Evolutionary conservation across 768 basidiomycete species (phyloP).

Genomic region (Pleurotus citrinopileatus): DNA sequence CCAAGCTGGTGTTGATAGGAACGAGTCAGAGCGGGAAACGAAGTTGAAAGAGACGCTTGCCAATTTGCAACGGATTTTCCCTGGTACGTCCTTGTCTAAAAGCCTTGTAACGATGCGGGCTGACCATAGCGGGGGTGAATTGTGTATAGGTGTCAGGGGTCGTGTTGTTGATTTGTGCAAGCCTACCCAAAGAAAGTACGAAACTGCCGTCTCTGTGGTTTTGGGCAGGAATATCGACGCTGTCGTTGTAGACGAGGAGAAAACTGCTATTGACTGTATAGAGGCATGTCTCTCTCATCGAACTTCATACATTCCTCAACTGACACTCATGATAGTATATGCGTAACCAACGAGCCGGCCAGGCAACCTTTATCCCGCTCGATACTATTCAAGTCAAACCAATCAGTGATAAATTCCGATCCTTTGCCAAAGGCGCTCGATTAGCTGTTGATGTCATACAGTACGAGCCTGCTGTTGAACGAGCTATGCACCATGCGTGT

Average conservation of each 20-base stretch:
- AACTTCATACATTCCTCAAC: neutral
- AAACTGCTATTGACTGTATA: conserved; percentile 96
- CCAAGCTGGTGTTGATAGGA: conserved; percentile 86
- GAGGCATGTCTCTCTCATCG: conserved; percentile 50
- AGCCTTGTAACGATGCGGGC: no score
- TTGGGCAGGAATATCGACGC: conserved; percentile 95
- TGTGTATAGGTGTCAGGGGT: conserved; percentile 77
- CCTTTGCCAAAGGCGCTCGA: conserved; percentile 84
- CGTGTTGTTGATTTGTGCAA: conserved; percentile 94
- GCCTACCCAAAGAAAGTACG: conserved; percentile 89
- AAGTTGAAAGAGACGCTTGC: conserved; percentile 84
- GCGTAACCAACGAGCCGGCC: conserved; percentile 91
- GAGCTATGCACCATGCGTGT: conserved; percentile 96
- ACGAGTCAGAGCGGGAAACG: conserved; percentile 81
- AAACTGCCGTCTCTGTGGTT: conserved; percentile 86
- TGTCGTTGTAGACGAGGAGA: conserved; percentile 95
- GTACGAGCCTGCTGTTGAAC: conserved; percentile 79
- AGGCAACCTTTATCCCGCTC: conserved; percentile 98
- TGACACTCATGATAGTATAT: conserved; percentile 65
- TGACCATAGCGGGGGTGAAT: no score
- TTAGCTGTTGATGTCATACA: conserved; percentile 86
- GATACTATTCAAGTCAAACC: conserved; percentile 96
- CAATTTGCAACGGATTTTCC: conserved; percentile 85
- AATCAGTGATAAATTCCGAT: conserved; percentile 91
- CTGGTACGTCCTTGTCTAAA: conserved; percentile 45